phyloP scores from a whole-genome alignment of 805 yeast genomes.

The Metschnikowia cerradonensis region DNA sequence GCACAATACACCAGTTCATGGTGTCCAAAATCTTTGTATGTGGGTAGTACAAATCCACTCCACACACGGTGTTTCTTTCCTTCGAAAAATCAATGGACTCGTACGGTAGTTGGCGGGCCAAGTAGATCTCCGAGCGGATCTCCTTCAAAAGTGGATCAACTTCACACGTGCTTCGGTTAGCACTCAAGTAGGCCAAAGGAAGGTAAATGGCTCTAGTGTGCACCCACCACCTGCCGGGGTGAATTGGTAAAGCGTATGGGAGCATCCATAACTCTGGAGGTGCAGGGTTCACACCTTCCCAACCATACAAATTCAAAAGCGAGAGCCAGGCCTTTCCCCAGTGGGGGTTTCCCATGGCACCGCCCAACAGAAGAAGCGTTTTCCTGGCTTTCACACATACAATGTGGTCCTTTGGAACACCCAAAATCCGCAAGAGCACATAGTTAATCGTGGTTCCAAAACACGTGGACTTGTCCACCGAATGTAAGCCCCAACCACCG shows the following conservation, averaged over 20 bases:
- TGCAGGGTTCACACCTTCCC: slow-evolving; percentile 98
- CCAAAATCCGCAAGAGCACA: slow-evolving; percentile 73
- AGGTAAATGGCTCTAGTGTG: slow-evolving; percentile 91
- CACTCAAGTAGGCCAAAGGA: slow-evolving; percentile 78
- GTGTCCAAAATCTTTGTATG: slow-evolving; percentile 66
- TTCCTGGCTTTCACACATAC: slow-evolving; percentile 73
- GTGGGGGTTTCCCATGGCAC: slow-evolving; percentile 87
- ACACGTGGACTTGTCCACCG: slow-evolving; percentile 88
- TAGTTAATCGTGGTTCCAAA: slow-evolving; percentile 92
- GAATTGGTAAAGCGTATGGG: slow-evolving; percentile 78
- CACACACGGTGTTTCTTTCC: slow-evolving; percentile 82
- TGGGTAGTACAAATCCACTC: slow-evolving; percentile 91
- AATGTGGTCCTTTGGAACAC: slow-evolving; percentile 68
- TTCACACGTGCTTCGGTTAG: slow-evolving; percentile 51
- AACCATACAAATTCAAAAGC: slow-evolving; percentile 70
- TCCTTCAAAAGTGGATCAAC: slow-evolving; percentile 60
- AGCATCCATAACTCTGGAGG: slow-evolving; percentile 92
- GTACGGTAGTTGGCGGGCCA: slow-evolving; percentile 45
- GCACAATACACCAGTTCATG: slow-evolving; percentile 54
- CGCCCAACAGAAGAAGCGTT: slow-evolving; percentile 72
- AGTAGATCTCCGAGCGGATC: slow-evolving; percentile 77
- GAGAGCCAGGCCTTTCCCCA: slow-evolving; percentile 98
- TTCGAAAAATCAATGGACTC: slow-evolving; percentile 61
- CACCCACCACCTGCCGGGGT: slow-evolving; percentile 99
- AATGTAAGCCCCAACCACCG: slow-evolving; percentile 99